Base-by-base conservation (phyloP, 345 rosid genomes). In the Gossypium stocksii region DNA sequence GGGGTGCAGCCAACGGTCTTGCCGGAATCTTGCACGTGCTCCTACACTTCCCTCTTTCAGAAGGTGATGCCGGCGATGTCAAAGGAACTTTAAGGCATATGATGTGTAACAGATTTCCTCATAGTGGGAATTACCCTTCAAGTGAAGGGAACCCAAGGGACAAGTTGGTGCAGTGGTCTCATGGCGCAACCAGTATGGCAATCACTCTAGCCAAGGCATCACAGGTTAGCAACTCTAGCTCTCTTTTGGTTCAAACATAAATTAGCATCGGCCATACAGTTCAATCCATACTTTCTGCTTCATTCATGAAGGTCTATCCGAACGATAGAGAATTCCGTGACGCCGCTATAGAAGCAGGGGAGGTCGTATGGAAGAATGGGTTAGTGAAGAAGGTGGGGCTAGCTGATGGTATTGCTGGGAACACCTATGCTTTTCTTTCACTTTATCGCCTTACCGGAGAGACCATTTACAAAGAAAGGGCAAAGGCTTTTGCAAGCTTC, bases 321-420 rank as follows among this genome's bases (percentile, higher is more conserved):
- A 77, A 74, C 1, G 97, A 90, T 17, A 83, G 90, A 58, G 95
- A 94, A 29, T 90, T 94, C 70, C 90, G 97, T 0, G 86, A 86
- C 63, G 97, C 88, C 1, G 97, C 98, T 0, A 87, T 90, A 78
- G 98, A 94, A 82, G 98, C 98, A 38, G 97, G 98, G 65, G 97
- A 94, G 77, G 97, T 94, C 2, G 97, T 94, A 44, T 94, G 97
- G 97, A 94, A 89, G 78, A 92, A 79, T 66, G 97, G 97, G 43
- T 82, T 90, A 68, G 86, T 86, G 77, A 92, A 92, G 79, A 90
- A 91, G 78, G 90, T 82, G 9, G 97, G 97, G 41, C 87, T 94
- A 12, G 93, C 93, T 0, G 97, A 94, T 76, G 98, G 97, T 12
- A 86, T 78, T 16, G 84, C 95, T 0, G 98, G 97, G 27, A 94